Evolutionary conservation across 176 grass and related monocot species (phyloP).

Genomic region (Miscanthus lutarioriparius): DNA sequence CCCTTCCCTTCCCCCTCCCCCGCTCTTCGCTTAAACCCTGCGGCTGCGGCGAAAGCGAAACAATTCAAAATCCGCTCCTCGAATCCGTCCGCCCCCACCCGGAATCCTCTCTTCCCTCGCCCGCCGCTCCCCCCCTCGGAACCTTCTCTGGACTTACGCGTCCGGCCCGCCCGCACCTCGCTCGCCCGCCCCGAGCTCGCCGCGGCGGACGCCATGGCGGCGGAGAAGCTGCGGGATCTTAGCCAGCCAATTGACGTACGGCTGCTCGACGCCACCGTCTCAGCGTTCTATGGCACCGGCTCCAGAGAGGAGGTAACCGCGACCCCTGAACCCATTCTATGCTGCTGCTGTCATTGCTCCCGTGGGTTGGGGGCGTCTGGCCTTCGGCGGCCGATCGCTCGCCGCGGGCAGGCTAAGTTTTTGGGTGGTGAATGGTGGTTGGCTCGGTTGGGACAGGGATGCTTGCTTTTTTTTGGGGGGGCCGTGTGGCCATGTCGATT

Average conservation of each 20-base stretch:
- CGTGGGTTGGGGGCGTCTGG: not conserved
- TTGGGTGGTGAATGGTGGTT: not conserved
- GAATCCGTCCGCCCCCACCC: constrained; percentile 13
- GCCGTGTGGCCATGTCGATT: not conserved
- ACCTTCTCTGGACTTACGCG: not conserved
- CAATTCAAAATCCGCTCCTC: constrained; percentile 17
- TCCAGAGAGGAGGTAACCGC: constrained; percentile 82
- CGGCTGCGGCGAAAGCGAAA: constrained; percentile 30
- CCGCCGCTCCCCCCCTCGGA: not conserved
- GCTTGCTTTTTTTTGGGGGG: no score
- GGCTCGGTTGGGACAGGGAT: not conserved
- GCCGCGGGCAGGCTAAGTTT: not conserved
- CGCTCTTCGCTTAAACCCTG: not conserved
- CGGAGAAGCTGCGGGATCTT: constrained; percentile 71
- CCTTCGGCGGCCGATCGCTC: not conserved
- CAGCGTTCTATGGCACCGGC: constrained; percentile 95
- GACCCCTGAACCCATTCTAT: not conserved
- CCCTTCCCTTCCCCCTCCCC: not conserved
- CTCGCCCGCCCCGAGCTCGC: not conserved
- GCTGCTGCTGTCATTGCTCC: not conserved
- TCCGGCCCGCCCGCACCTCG: no score
- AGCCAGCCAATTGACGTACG: constrained; percentile 84
- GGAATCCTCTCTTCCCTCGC: constrained; percentile 11
- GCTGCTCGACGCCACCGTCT: constrained; percentile 86
- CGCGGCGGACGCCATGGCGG: constrained; percentile 40